Percentiles rank a stretch among this genome's conserved stretches.
These are phyloP conservation scores for Potentilla sterilis DNA, from an alignment of 306 rosid genomes.

Conservation along the genomic window DNA sequence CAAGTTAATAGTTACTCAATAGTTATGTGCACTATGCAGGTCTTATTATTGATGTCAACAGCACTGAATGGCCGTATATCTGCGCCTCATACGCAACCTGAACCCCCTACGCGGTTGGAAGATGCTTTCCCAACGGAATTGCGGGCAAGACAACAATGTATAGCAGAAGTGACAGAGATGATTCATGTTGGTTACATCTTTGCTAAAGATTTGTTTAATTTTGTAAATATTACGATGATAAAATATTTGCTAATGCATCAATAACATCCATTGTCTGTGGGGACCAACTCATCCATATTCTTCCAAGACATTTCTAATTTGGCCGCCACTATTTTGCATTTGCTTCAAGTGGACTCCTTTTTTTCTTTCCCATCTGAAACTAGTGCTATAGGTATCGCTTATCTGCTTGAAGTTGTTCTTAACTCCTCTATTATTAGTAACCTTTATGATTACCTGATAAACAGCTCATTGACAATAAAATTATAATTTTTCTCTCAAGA, in stretches of 20 bases:
- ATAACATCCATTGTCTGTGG: background rate
- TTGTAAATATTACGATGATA: background rate
- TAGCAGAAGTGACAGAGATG: constrained; percentile 98
- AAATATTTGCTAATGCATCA: background rate
- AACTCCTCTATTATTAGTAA: background rate
- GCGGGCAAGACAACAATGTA: constrained; percentile 76
- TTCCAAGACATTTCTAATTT: too few relatives aligned
- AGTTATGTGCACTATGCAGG: constrained; percentile 41
- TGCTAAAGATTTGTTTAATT: background rate
- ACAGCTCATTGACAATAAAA: background rate
- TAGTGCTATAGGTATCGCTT: background rate
- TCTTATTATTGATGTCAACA: constrained; percentile 82
- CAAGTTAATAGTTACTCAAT: background rate
- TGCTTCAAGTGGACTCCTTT: background rate
- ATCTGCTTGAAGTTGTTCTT: background rate
- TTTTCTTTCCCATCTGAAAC: background rate
- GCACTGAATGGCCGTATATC: constrained; percentile 59
- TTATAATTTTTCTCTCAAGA: background rate
- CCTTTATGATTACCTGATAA: background rate
- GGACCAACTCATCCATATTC: background rate
- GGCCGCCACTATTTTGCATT: background rate
- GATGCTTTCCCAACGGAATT: constrained; percentile 52
- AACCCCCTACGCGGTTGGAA: constrained; percentile 33
- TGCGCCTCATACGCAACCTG: constrained; percentile 27
- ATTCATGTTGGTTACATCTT: constrained; percentile 66